Base-by-base conservation (phyloP, 257 asterid genomes). In the Salvia rosmarinus region DNA sequence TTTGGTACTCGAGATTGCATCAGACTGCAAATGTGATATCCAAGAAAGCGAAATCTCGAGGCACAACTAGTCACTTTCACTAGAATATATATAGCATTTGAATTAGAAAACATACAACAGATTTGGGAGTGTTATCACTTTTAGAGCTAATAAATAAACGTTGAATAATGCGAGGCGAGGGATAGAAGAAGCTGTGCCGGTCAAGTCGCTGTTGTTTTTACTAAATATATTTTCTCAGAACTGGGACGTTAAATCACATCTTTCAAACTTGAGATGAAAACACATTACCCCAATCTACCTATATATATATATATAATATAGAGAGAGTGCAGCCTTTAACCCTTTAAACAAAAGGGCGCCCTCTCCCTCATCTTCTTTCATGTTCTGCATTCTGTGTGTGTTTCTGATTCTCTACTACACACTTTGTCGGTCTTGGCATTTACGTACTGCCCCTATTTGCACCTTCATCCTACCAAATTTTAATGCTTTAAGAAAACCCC, bases 241-340 rank as follows among this genome's bases (percentile, higher is more conserved):
- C 77, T 86, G 75, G 47, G 84, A 77, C 79, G 80, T 81, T 70
- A 77, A 80, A 83, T 85, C 93, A 80, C 87, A 83, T 85, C 93
- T 66, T 73, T 81, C 87, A 75, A 80, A 72, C 8, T 61, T 73
- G 79, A 69, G 60, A 65, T 13, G 47, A 37, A 56, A 65, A 57
- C 60, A 64, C 64, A 51, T 70, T 59, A 61, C 35, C 57, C 1
- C 66, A 58, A 42, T 50, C 47, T 23, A 10, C 43, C 16, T 60
- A 20, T 4, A 57, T 44, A n/a, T 28, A 28, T 4, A 28, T 35
- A 35, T 35, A 35, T 4, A 35, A 9, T n/a, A n/a, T n/a, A 35
- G 7, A n/a, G 2, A 23, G 16, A 57, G 20, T 16, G 1, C 16
- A 58, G 28, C 49, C 32, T 43, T 46, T 13, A 14, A 65, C n/a